A percentile compares a stretch with the other conserved stretches of the same genome.
Conservation (phyloP, 306 rosid genomes). For the Rubus parviflorus region DNA sequence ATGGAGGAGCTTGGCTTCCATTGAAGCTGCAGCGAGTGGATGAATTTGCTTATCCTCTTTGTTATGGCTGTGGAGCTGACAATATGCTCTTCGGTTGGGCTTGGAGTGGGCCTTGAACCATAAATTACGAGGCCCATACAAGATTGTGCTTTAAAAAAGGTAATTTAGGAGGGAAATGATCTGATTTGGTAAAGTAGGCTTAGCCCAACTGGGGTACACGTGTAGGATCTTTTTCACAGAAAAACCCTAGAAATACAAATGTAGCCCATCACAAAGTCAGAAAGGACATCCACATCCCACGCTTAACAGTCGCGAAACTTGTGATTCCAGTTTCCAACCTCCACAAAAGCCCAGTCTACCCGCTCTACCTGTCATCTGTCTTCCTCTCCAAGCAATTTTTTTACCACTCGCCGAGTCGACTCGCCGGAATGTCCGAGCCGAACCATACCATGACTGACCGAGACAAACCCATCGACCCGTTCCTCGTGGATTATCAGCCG, state of each 20-base stretch:
- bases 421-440: neutral
- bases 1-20: slow-evolving; percentile 47
- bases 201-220: neutral
- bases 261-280: neutral
- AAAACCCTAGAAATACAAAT: neutral
- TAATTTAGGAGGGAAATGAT: neutral
- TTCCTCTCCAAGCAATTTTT: slow-evolving; percentile 2
- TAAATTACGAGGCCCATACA: no score
- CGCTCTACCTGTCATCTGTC: neutral
- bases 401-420: slow-evolving; percentile 3
- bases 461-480: slow-evolving; percentile 41
- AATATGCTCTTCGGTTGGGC: neutral
- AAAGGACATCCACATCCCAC: neutral
- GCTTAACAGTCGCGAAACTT: neutral
- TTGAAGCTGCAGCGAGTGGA: slow-evolving; percentile 16
- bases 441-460: neutral
- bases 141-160: no score
- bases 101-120: slow-evolving; percentile 1
- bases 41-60: slow-evolving; percentile 25
- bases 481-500: slow-evolving; percentile 57
- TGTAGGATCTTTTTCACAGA: neutral
- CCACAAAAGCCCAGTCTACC: neutral
- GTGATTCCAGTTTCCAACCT: neutral
- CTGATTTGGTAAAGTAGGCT: no score
- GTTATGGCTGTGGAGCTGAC: neutral